Base-by-base conservation (phyloP, 345 rosid species). In the Raphanus sativus region DNA sequence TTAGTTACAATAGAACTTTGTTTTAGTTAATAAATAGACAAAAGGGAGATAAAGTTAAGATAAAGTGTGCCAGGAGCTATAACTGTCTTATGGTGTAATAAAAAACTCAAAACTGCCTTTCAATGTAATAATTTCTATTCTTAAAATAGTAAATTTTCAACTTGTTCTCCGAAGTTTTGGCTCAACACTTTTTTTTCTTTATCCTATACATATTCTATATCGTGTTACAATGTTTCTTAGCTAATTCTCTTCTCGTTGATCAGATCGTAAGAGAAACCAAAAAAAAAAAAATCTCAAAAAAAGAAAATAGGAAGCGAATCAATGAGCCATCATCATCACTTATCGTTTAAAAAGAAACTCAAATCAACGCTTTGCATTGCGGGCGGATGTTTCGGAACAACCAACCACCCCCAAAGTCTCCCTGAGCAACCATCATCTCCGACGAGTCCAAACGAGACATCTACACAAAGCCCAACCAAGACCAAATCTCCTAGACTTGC, bases 301-400 rank as follows among this genome's bases (percentile, higher is more conserved):
- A 21, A 21, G 13, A 9, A 32, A 62, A 77, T 71, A 71, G 71
- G 66, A 65, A 77, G 67, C 71, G 76, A 71, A 78, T 24, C 81
- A 71, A 50, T 50, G 69, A 73, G 36, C 48, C 73, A 71, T 6
- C 73, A 77, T 3, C 48, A 50, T 50, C 55, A 16, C 59, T 60
- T 74, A 8, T 74, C 82, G 45, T 48, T 79, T 0, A 69, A 40
- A 54, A 62, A 74, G 11, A 79, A 75, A 74, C 65, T 79, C 71
- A 79, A 73, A 73, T 73, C 82, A 33, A 70, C 65, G 6, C 36
- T 79, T 69, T 74, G 54, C 33, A 62, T 79, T 24, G 33, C 61
- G 59, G 78, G 82, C 8, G 79, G 82, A 4, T 74, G 82, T 74
- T 79, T 79, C 12, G 75, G 79, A 8, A 68, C 62, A 11, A 26